Percentiles rank a stretch among this genome's conserved stretches.
phyloP scores from a whole-genome alignment of 768 basidiomycete species.

The Postia placenta region DNA sequence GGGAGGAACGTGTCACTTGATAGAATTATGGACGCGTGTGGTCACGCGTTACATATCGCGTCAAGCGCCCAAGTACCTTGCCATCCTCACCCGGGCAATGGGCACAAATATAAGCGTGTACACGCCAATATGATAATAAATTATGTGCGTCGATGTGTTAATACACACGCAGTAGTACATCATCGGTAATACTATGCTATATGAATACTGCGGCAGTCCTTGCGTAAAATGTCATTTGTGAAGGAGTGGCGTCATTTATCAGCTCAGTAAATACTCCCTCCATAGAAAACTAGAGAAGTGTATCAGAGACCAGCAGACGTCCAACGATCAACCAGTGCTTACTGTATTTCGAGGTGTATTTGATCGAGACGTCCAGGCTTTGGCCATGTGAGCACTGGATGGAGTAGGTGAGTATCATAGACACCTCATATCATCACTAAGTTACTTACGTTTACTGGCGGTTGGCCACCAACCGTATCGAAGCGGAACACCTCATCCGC shows the following conservation, averaged over 20 bases:
- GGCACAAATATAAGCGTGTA: too few relatives aligned
- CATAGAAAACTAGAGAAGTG: slow-evolving; percentile 13
- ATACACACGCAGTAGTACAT: too few relatives aligned
- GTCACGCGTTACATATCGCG: too few relatives aligned
- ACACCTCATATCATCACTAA: not conserved
- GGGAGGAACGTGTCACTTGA: not conserved
- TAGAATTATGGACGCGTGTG: not conserved
- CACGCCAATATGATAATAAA: too few relatives aligned
- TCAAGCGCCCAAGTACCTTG: too few relatives aligned
- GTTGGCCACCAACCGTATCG: slow-evolving; percentile 27
- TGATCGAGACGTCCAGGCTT: slow-evolving; percentile 18
- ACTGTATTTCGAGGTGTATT: slow-evolving; percentile 22
- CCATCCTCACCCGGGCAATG: too few relatives aligned
- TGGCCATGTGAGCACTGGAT: slow-evolving; percentile 17
- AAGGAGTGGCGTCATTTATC: too few relatives aligned
- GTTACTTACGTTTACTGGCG: slow-evolving; percentile 22
- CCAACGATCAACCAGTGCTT: not conserved
- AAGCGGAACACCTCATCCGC: slow-evolving; percentile 24
- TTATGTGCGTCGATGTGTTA: too few relatives aligned
- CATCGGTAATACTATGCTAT: too few relatives aligned
- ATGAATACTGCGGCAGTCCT: too few relatives aligned
- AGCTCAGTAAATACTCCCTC: slow-evolving; percentile 33
- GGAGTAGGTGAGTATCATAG: not conserved
- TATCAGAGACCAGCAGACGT: not conserved
- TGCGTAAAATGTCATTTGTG: too few relatives aligned